phyloP scores from a whole-genome alignment of 2,329 filamentous ascomycete species.

The Cryphonectria carpinicola region DNA sequence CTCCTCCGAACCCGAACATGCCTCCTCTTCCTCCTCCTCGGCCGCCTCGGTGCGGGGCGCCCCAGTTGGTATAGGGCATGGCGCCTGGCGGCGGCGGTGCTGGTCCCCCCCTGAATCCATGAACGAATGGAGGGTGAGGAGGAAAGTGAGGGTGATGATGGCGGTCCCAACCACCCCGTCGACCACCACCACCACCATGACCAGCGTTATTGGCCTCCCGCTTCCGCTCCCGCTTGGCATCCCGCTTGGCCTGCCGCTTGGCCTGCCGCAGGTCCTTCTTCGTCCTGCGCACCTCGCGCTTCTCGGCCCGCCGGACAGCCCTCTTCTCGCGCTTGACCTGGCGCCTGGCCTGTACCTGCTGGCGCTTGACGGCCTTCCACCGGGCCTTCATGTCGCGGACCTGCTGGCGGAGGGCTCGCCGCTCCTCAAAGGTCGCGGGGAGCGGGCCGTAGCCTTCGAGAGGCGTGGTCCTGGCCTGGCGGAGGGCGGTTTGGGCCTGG shows the following conservation, averaged over 20 bases:
- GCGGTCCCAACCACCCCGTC: not conserved
- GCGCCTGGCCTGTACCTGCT: constrained; percentile 39
- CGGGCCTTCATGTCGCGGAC: constrained; percentile 49
- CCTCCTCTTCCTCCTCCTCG: constrained; percentile 13
- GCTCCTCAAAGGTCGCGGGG: constrained; percentile 27
- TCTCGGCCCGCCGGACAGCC: constrained; percentile 36
- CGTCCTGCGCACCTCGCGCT: constrained; percentile 38
- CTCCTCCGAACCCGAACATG: constrained; percentile 11
- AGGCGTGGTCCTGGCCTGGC: constrained; percentile 38
- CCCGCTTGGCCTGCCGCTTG: constrained; percentile 37
- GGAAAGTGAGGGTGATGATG: constrained; percentile 6
- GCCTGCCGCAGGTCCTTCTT: constrained; percentile 38
- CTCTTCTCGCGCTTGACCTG: constrained; percentile 39
- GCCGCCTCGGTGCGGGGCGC: not conserved
- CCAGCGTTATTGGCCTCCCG: constrained; percentile 31
- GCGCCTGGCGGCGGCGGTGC: not conserved
- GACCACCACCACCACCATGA: not conserved
- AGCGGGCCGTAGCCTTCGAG: not conserved
- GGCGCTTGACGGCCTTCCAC: constrained; percentile 48
- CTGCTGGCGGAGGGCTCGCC: constrained; percentile 44
- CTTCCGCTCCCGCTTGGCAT: constrained; percentile 36
- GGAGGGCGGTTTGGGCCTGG: constrained; percentile 48
- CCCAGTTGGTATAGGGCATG: not conserved
- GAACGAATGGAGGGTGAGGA: not conserved
- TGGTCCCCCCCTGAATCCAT: not conserved